Evolutionary conservation across 176 grass and related monocot species (phyloP).

Genomic region (Chrysopogon serrulatus): DNA sequence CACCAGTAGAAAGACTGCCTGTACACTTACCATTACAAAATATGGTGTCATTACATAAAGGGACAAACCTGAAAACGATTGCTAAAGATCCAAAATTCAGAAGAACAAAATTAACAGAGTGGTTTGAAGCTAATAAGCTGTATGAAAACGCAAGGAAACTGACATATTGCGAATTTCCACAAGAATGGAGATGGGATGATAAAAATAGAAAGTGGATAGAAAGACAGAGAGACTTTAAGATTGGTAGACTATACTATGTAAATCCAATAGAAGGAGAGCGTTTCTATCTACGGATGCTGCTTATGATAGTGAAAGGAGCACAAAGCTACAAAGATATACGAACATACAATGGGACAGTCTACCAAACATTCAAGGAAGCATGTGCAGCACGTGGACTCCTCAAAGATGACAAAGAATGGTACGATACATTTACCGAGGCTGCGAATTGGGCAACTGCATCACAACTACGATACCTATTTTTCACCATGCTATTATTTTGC

Average conservation of each 20-base stretch:
- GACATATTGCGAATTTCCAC: not conserved
- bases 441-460: not conserved
- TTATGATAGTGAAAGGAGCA: not conserved
- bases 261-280: not conserved
- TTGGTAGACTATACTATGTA: not conserved
- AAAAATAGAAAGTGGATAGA: not conserved
- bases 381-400: not conserved
- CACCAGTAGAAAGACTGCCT: too few relatives aligned
- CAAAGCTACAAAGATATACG: not conserved
- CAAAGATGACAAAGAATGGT: not conserved
- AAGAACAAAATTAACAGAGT: not conserved
- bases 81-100: not conserved
- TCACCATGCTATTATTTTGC: not conserved
- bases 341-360: not conserved
- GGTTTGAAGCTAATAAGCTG: not conserved
- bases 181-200: not conserved
- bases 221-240: not conserved
- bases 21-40: not conserved
- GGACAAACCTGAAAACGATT: not conserved
- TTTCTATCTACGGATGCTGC: not conserved
- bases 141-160: not conserved
- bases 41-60: not conserved
- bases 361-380: not conserved
- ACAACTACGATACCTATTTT: not conserved
- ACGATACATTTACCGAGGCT: not conserved